phyloP scores from a whole-genome alignment of 2,329 filamentous ascomycete species.

The Calonectria montana region DNA sequence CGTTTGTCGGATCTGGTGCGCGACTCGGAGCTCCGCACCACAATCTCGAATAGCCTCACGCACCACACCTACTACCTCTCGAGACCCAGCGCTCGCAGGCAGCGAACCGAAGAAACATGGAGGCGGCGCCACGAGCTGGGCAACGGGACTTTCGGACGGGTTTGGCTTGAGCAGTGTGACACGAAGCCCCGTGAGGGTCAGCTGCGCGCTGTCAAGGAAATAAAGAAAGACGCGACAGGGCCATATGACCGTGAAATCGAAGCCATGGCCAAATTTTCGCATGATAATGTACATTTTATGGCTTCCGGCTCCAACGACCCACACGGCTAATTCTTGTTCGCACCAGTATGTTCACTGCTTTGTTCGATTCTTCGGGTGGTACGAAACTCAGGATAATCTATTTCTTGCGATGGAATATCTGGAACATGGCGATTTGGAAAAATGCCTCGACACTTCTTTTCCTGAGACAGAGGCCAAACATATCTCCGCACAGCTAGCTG shows the following conservation, averaged over 20 bases:
- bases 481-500: not conserved
- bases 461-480: not conserved
- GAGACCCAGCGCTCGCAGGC: not conserved
- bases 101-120: not conserved
- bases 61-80: not conserved
- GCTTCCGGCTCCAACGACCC: no score
- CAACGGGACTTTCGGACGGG: not conserved
- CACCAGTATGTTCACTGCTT: not conserved
- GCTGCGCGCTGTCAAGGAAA: conserved; percentile 2
- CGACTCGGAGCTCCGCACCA: conserved; percentile 4
- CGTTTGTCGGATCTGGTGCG: not conserved
- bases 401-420: not conserved
- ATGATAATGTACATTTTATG: not conserved
- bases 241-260: conserved; percentile 5
- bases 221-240: not conserved
- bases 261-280: conserved; percentile 1
- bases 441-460: not conserved
- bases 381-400: not conserved
- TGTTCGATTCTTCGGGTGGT: not conserved
- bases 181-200: not conserved
- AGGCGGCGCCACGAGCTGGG: not conserved
- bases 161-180: not conserved
- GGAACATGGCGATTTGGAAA: not conserved
- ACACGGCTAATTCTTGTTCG: no score
- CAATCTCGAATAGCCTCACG: not conserved